These are phyloP conservation scores for Mesembryanthemum crystallinum DNA, from an alignment of 148 eudicot species.

Conservation along the genomic window DNA sequence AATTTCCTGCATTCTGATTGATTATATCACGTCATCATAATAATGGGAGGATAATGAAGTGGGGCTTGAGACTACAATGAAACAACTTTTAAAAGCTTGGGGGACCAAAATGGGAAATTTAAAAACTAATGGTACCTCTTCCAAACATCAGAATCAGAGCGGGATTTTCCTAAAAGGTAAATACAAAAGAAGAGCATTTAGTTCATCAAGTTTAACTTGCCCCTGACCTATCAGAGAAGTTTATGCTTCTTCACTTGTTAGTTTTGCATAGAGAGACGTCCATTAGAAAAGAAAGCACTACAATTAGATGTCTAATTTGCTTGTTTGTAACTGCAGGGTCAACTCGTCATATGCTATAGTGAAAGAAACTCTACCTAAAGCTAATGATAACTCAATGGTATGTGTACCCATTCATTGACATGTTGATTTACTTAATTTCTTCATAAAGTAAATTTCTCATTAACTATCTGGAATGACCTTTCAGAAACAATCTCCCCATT, in stretches of 20 bases:
- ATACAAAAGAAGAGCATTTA: too few relatives aligned
- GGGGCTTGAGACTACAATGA: too few relatives aligned
- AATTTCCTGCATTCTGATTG: too few relatives aligned
- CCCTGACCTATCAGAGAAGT: not conserved
- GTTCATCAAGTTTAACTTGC: too few relatives aligned
- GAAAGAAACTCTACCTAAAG: constrained; percentile 28
- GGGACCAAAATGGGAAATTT: too few relatives aligned
- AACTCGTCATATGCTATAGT: constrained; percentile 23
- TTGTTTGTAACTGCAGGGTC: constrained; percentile 26
- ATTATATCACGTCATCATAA: too few relatives aligned
- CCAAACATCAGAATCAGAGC: too few relatives aligned
- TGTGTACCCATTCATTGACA: not conserved
- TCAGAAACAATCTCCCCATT: not conserved
- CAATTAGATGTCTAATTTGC: not conserved
- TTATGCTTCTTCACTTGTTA: not conserved
- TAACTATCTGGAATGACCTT: not conserved
- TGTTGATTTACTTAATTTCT: not conserved
- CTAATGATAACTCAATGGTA: constrained; percentile 30
- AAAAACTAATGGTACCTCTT: too few relatives aligned
- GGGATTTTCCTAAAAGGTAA: too few relatives aligned
- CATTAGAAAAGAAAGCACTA: not conserved
- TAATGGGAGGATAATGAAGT: too few relatives aligned
- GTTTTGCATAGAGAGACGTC: not conserved
- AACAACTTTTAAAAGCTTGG: too few relatives aligned
- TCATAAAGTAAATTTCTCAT: not conserved